Percentiles rank a stretch among this genome's conserved stretches.
These are phyloP conservation scores for Verticillium zaregamsianum DNA, from an alignment of 2,329 filamentous ascomycete species.

Conservation along the genomic window DNA sequence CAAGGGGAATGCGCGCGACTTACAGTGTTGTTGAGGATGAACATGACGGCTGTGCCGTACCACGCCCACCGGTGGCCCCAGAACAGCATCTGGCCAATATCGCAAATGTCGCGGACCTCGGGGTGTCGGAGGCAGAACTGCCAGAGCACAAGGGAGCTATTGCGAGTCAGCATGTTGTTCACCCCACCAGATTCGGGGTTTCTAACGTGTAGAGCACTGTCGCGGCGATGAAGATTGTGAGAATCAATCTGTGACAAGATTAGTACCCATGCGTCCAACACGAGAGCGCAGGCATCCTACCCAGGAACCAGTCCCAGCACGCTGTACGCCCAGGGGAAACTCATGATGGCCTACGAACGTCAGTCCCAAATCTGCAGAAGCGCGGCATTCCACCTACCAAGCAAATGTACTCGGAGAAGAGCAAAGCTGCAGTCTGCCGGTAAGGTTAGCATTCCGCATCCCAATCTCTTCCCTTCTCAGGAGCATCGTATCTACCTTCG, in stretches of 20 bases:
- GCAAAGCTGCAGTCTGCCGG: conserved; percentile 67
- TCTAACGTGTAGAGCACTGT: conserved; percentile 72
- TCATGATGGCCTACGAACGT: conserved; percentile 66
- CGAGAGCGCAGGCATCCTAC: neutral
- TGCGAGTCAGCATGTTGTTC: neutral
- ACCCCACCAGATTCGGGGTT: neutral
- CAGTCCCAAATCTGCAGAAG: neutral
- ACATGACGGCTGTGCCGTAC: conserved; percentile 75
- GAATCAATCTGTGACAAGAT: conserved; percentile 50
- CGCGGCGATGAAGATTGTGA: conserved; percentile 73
- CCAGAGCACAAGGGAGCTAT: conserved; percentile 49
- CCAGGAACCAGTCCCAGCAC: conserved; percentile 79
- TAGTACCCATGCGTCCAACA: neutral
- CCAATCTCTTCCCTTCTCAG: neutral
- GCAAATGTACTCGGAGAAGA: conserved; percentile 96
- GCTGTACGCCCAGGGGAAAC: conserved; percentile 90
- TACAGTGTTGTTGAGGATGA: conserved; percentile 81
- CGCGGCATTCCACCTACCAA: conserved; percentile 35
- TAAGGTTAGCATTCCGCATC: neutral
- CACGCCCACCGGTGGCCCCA: conserved; percentile 74
- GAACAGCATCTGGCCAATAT: conserved; percentile 93
- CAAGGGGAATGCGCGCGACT: neutral
- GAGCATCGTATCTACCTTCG: conserved; percentile 47
- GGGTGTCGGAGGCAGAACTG: conserved; percentile 88
- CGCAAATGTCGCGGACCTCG: conserved; percentile 87